Conservation (phyloP, 2,329 filamentous ascomycete genomes). For the Pseudogymnoascus sp. region DNA sequence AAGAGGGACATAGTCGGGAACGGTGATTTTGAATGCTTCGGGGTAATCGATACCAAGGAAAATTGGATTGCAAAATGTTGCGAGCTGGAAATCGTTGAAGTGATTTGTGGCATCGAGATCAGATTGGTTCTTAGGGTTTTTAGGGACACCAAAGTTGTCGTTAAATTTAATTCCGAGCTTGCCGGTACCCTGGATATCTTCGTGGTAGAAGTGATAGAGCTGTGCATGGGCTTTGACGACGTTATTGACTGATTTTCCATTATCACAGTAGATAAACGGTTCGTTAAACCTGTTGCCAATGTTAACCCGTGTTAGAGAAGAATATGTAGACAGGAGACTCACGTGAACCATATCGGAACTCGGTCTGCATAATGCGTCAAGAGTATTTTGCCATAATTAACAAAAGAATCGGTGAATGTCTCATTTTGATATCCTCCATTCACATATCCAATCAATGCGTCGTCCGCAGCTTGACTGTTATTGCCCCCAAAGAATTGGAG, state of each 20-base stretch:
- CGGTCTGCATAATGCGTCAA: conserved; percentile 44
- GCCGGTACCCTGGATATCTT: conserved; percentile 44
- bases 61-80: conserved; percentile 43
- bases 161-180: conserved; percentile 25
- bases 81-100: conserved; percentile 39
- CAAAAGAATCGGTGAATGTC: conserved; percentile 42
- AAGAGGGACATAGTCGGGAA: conserved; percentile 38
- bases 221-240: conserved; percentile 43
- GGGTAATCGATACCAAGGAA: conserved; percentile 46
- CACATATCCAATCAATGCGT: conserved; percentile 27
- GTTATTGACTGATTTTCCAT: conserved; percentile 32
- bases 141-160: conserved; percentile 44
- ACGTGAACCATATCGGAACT: conserved; percentile 43
- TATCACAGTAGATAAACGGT: conserved; percentile 37
- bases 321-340: neutral
- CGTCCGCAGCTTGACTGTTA: conserved; percentile 18
- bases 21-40: conserved; percentile 37
- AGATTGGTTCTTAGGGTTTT: conserved; percentile 27
- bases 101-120: conserved; percentile 25
- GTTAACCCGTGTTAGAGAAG: neutral
- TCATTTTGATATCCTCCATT: conserved; percentile 38
- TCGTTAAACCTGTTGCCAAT: conserved; percentile 37
- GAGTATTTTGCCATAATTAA: conserved; percentile 44
- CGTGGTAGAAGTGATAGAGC: conserved; percentile 47
- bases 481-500: conserved; percentile 36